Percentiles rank a stretch among this genome's conserved stretches.
Conservation (phyloP, 148 eudicot species). For the Salicornia ramosissima region DNA sequence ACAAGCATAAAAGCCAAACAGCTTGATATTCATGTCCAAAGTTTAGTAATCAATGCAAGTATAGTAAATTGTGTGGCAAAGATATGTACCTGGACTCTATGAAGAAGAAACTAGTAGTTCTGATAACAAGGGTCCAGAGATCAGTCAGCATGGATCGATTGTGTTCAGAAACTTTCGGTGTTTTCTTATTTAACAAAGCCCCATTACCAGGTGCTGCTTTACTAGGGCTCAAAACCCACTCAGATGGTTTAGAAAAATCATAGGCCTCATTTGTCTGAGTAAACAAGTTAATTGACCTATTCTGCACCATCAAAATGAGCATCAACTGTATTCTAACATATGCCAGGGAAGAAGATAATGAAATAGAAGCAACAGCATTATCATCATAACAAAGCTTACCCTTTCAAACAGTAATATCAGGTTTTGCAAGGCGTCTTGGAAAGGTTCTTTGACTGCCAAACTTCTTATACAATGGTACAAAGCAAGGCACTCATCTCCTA, state of each 20-base stretch:
- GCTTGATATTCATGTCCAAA: neutral
- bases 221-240: constrained; percentile 29
- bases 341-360: neutral
- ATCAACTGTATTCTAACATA: neutral
- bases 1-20: neutral
- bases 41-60: neutral
- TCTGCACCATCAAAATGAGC: constrained; percentile 59
- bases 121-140: constrained; percentile 64
- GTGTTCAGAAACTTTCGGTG: constrained; percentile 24
- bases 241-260: constrained; percentile 56
- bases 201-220: constrained; percentile 21
- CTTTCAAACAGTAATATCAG: constrained; percentile 72
- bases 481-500: constrained; percentile 78
- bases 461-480: constrained; percentile 87
- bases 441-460: constrained; percentile 86
- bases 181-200: constrained; percentile 16
- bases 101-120: constrained; percentile 71
- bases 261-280: constrained; percentile 39
- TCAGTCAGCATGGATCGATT: constrained; percentile 30
- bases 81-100: constrained; percentile 53
- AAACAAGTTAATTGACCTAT: constrained; percentile 50
- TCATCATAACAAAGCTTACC: constrained; percentile 36
- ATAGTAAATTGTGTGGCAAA: neutral
- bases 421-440: constrained; percentile 83
- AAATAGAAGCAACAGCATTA: neutral